Base-by-base conservation (phyloP, 2,329 filamentous ascomycete genomes). In the Chaetomiaceae sp. region DNA sequence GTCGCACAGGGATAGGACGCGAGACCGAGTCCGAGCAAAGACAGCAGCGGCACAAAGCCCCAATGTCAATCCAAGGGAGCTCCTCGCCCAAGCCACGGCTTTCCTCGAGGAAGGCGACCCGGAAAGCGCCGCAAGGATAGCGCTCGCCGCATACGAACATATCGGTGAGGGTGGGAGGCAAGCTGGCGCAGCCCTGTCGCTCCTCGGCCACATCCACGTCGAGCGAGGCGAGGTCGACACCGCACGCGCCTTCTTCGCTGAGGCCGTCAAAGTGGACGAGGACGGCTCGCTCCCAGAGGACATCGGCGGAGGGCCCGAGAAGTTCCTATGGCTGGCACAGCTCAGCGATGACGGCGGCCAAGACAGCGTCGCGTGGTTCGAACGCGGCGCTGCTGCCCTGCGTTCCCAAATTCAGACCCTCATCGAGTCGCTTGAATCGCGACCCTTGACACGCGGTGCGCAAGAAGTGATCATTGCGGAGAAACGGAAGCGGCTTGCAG, bases 311-410 rank as follows among this genome's bases (percentile, higher is more conserved):
- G 91, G 91, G 1, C 83, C 90, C 0, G 92, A 97, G 66, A 97
- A 96, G 73, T 97, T 96, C 66, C 73, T 97, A 44, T 95, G 91
- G 82, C 76, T 99, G 54, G 94, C 94, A 58, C 94, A 99, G 72
- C 77, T 99, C 64, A 94, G 82, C 66, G 82, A 86, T 55, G 78
- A 85, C 42, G 85, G 85, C 32, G 85, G 85, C 1, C 70, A 76
- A 42, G 82, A 86, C 64, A 86, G 81, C 61, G 80, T 88, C 13
- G 59, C 63, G 48, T 88, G 85, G 84, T 87, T 82, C 65, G 81
- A 86, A 67, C 78, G 76, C 60, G 89, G 91, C 11, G 87, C 88
- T 0, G 75, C 78, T 34, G 84, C 86, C 47, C 75, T 99, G 65
- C 81, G 89, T 65, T 73, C 76, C 58, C 85, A 87, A 67, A 86